These are phyloP conservation scores for Capsella bursapastoris DNA, from an alignment of 345 rosid genomes.

Conservation along the genomic window DNA sequence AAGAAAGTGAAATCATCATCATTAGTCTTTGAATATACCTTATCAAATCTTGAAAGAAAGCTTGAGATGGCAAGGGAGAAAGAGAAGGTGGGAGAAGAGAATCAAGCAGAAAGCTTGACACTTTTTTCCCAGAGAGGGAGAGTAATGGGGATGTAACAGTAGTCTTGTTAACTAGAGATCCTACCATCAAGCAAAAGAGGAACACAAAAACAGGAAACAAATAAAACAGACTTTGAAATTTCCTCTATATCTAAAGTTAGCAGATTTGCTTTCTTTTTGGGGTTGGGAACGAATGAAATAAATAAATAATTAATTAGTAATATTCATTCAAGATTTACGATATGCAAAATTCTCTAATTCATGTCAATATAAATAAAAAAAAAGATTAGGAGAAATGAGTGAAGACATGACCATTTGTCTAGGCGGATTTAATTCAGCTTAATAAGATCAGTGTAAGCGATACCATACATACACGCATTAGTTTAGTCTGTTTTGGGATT, in stretches of 20 bases:
- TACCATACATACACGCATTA: conserved; percentile 9
- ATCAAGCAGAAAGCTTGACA: conserved; percentile 47
- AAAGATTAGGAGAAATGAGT: conserved; percentile 9
- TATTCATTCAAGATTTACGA: neutral
- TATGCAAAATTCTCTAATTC: neutral
- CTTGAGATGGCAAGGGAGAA: neutral
- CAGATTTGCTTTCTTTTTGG: conserved; percentile 41
- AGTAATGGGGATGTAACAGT: conserved; percentile 40
- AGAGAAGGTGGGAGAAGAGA: conserved; percentile 8
- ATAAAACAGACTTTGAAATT: conserved; percentile 46
- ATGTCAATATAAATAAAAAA: neutral
- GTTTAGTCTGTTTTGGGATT: conserved; percentile 16
- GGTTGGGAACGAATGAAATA: neutral
- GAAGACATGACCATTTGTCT: conserved; percentile 39
- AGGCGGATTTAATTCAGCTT: conserved; percentile 13
- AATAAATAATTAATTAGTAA: neutral
- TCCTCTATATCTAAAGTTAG: conserved; percentile 43
- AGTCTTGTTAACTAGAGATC: conserved; percentile 44
- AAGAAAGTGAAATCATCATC: neutral
- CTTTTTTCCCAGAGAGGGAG: conserved; percentile 32
- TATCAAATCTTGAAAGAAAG: conserved; percentile 25
- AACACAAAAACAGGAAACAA: conserved; percentile 46
- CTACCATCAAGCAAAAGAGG: conserved; percentile 40
- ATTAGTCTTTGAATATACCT: conserved; percentile 24
- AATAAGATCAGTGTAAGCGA: too few species aligned